These are phyloP conservation scores for Populus davidiana DNA, from an alignment of 345 rosid species.

Conservation along the genomic window DNA sequence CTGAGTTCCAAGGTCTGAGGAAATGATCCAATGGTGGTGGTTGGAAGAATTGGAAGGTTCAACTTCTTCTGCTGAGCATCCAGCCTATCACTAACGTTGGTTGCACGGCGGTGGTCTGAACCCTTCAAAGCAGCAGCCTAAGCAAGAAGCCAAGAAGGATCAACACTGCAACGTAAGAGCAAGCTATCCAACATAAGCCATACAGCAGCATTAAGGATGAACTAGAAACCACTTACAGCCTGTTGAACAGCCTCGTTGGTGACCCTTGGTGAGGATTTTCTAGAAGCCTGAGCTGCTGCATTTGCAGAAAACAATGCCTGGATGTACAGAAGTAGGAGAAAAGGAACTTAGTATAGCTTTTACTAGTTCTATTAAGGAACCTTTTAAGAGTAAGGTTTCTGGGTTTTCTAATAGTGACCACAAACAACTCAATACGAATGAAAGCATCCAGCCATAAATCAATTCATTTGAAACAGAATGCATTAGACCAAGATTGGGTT, in stretches of 20 bases:
- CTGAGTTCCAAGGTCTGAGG: slow-evolving; percentile 91
- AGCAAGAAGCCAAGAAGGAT: slow-evolving; percentile 17
- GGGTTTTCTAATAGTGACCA: background rate
- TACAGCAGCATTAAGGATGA: background rate
- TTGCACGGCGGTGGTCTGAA: slow-evolving; percentile 81
- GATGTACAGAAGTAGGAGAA: background rate
- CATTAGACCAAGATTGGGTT: background rate
- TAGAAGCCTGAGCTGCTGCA: slow-evolving; percentile 79
- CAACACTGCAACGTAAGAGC: background rate
- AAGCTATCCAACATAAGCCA: background rate
- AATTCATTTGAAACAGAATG: background rate
- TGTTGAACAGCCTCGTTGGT: slow-evolving; percentile 85
- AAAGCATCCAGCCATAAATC: background rate
- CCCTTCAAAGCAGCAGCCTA: slow-evolving; percentile 95
- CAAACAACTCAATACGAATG: background rate
- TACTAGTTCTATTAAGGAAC: background rate
- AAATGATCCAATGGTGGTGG: slow-evolving; percentile 94
- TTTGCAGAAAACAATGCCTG: slow-evolving; percentile 76
- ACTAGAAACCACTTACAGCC: slow-evolving; percentile 59
- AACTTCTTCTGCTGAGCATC: slow-evolving; percentile 96
- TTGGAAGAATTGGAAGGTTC: slow-evolving; percentile 92
- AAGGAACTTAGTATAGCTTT: background rate
- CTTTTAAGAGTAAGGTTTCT: background rate
- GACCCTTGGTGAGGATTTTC: slow-evolving; percentile 89
- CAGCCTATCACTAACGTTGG: slow-evolving; percentile 77